Conservation (phyloP, 345 rosid genomes). For the Brassica incana region DNA sequence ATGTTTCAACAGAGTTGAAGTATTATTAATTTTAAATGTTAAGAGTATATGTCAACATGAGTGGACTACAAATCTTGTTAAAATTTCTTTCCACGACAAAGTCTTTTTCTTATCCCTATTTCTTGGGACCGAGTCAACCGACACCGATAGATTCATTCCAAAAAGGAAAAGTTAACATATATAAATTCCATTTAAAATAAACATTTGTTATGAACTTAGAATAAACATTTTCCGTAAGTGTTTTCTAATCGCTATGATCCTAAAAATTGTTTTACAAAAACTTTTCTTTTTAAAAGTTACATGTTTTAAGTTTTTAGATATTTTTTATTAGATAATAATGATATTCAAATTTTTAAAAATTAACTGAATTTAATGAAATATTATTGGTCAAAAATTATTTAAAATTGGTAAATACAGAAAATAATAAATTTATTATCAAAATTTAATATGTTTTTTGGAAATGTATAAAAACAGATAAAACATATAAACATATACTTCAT, state of each 20-base stretch:
- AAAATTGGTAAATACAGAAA: too few relatives aligned
- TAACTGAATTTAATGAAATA: too few relatives aligned
- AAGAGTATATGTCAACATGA: neutral
- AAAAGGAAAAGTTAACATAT: neutral
- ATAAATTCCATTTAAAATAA: neutral
- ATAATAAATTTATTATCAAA: too few relatives aligned
- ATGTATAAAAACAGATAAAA: too few relatives aligned
- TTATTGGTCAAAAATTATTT: too few relatives aligned
- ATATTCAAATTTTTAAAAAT: too few relatives aligned
- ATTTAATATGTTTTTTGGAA: too few relatives aligned
- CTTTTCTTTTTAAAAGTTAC: too few relatives aligned
- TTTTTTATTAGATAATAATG: too few relatives aligned
- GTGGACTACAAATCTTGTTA: conserved; percentile 26
- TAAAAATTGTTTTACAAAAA: too few relatives aligned
- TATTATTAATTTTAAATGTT: neutral
- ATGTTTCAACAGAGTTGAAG: neutral
- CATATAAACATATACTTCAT: too few relatives aligned
- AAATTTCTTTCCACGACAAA: conserved; percentile 6
- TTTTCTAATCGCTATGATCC: neutral
- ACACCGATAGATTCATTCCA: neutral
- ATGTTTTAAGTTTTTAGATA: too few relatives aligned
- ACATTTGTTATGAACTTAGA: neutral
- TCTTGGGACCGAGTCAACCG: conserved; percentile 11
- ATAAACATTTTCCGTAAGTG: neutral
- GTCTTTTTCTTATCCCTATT: neutral